Percentiles rank a stretch among this genome's conserved stretches.
phyloP scores from a whole-genome alignment of 176 grass and related monocot genomes.

The Musa itinerans region DNA sequence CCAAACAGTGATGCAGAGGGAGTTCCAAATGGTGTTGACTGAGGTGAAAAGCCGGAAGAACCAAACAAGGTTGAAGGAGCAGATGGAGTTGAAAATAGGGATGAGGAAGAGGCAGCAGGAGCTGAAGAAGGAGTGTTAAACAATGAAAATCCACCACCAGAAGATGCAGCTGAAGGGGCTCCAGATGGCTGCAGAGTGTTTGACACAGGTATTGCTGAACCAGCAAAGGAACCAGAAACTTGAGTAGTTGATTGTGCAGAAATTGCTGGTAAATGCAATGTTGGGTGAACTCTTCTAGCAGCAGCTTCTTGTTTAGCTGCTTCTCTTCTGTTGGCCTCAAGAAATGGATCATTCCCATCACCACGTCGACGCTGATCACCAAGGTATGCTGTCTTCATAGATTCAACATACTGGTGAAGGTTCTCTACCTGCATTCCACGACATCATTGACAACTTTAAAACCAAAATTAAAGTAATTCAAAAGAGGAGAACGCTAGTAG shows the following conservation, averaged over 20 bases:
- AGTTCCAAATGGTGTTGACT: slow-evolving; percentile 72
- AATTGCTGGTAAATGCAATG: slow-evolving; percentile 54
- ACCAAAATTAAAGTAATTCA: not conserved
- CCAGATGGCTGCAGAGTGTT: slow-evolving; percentile 37
- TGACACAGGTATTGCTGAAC: slow-evolving; percentile 13
- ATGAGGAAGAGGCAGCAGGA: slow-evolving; percentile 32
- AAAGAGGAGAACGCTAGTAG: too few species aligned
- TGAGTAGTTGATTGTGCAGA: slow-evolving; percentile 33
- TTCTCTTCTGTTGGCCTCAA: slow-evolving; percentile 60
- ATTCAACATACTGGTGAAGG: slow-evolving; percentile 67
- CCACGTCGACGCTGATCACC: slow-evolving; percentile 29
- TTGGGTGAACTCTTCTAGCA: slow-evolving; percentile 52
- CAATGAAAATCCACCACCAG: slow-evolving; percentile 35
- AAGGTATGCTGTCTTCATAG: slow-evolving; percentile 45
- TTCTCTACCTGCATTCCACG: slow-evolving; percentile 60
- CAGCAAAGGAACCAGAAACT: not conserved
- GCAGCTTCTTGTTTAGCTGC: slow-evolving; percentile 44
- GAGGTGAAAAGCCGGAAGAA: slow-evolving; percentile 42
- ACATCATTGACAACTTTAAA: not conserved
- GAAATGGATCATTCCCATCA: slow-evolving; percentile 62
- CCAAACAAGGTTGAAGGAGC: slow-evolving; percentile 55
- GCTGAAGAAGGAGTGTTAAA: slow-evolving; percentile 48
- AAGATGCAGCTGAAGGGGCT: slow-evolving; percentile 27
- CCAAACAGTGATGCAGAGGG: slow-evolving; percentile 44
- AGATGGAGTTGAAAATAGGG: slow-evolving; percentile 69